These are phyloP conservation scores for Hansenula sp. DNA, from an alignment of 1,139 yeast species.

Conservation along the genomic window DNA sequence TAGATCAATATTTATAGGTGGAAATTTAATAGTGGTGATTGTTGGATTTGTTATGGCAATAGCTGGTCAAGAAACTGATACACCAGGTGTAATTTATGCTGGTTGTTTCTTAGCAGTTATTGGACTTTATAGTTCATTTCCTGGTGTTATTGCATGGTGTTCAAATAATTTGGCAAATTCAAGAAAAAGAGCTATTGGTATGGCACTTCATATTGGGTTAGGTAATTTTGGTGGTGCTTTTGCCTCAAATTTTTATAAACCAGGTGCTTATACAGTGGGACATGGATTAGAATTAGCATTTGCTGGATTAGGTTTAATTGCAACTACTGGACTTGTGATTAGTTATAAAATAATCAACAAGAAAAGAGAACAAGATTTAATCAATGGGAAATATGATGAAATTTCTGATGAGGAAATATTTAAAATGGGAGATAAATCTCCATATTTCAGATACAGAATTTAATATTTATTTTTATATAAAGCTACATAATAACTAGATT, in stretches of 20 bases:
- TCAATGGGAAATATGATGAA: slow-evolving; percentile 23
- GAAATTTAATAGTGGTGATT: slow-evolving; percentile 24
- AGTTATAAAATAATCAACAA: slow-evolving; percentile 20
- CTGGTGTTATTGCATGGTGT: not conserved
- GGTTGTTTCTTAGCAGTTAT: not conserved
- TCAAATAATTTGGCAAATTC: slow-evolving; percentile 16
- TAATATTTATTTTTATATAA: too few relatives aligned
- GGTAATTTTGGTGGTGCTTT: slow-evolving; percentile 38
- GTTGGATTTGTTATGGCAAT: slow-evolving; percentile 31
- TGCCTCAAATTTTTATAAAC: slow-evolving; percentile 26
- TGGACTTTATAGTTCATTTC: not conserved
- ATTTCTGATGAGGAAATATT: slow-evolving; percentile 21
- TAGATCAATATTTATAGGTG: slow-evolving; percentile 31
- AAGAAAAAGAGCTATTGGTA: slow-evolving; percentile 34
- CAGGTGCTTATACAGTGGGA: slow-evolving; percentile 14
- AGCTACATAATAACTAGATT: too few relatives aligned
- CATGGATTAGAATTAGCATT: slow-evolving; percentile 17
- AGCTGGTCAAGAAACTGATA: slow-evolving; percentile 16
- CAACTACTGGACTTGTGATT: slow-evolving; percentile 7
- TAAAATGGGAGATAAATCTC: slow-evolving; percentile 29
- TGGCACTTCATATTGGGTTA: slow-evolving; percentile 36
- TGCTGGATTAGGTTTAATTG: slow-evolving; percentile 14
- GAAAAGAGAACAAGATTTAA: slow-evolving; percentile 16
- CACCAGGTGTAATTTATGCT: not conserved
- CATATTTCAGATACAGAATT: slow-evolving; percentile 9